Evolutionary conservation across 2,329 filamentous ascomycete species (phyloP).

Genomic region (Botrytis medusae): DNA sequence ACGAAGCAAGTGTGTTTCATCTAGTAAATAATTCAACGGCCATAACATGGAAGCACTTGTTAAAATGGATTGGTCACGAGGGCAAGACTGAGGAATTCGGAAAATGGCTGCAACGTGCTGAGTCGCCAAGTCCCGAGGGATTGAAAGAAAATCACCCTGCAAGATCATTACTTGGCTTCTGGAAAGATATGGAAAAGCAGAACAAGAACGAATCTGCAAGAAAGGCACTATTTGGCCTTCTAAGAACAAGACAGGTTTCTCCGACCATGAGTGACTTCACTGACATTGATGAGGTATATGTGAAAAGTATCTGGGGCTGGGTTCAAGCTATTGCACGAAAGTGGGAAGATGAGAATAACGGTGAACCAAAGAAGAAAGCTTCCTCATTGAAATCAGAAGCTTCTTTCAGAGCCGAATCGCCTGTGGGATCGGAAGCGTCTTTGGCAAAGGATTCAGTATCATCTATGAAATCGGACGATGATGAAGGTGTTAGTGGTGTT

Average conservation of each 20-base stretch:
- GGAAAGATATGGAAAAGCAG: neutral
- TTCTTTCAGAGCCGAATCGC: neutral
- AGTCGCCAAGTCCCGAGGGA: neutral
- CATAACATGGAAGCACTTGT: neutral
- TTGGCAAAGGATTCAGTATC: neutral
- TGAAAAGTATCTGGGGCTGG: constrained; percentile 1
- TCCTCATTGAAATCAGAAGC: neutral
- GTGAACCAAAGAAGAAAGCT: neutral
- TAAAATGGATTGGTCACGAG: constrained; percentile 7
- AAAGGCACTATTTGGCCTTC: neutral
- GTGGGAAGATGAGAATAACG: neutral
- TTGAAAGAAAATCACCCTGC: constrained; percentile 1
- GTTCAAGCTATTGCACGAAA: neutral
- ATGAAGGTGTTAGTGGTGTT: neutral
- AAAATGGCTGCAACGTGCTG: neutral
- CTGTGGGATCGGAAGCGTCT: neutral
- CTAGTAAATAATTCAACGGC: neutral
- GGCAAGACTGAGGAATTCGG: neutral
- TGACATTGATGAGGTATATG: neutral
- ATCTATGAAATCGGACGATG: neutral
- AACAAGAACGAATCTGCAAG: neutral
- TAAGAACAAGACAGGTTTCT: constrained; percentile 10
- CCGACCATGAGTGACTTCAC: neutral
- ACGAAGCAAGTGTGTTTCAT: constrained; percentile 10
- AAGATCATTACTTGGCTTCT: constrained; percentile 10